Percentiles rank a stretch among this genome's conserved stretches.
Conservation (phyloP, 2,329 filamentous ascomycete genomes). For the Fusarium marasasianum region DNA sequence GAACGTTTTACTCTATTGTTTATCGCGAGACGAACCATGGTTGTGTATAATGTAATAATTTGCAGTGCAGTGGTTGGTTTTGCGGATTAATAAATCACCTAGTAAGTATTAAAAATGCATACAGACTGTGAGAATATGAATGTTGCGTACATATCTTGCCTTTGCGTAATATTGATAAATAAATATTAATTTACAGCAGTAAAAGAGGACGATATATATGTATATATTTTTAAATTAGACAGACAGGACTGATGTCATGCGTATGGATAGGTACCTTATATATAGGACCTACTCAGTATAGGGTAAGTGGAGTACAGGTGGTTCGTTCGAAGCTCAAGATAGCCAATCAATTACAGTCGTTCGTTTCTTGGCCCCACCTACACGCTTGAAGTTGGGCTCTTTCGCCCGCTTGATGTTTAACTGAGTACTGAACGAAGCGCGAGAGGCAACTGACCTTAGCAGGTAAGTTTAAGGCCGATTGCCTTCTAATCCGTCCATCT, state of each 20-base stretch:
- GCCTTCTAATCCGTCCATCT: conserved; percentile 17
- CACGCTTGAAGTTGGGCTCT: neutral
- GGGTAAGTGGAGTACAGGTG: no score
- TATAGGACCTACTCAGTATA: no score
- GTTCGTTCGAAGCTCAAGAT: no score
- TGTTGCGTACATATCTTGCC: neutral
- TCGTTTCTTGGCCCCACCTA: conserved; percentile 29
- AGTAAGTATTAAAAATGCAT: neutral
- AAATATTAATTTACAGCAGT: neutral
- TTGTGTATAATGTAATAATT: neutral
- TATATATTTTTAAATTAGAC: neutral
- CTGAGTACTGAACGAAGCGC: neutral
- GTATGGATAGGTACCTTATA: no score
- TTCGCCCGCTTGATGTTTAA: neutral
- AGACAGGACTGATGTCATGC: conserved; percentile 27
- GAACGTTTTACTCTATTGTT: neutral
- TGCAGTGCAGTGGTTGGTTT: neutral
- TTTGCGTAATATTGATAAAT: neutral
- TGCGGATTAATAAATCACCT: neutral
- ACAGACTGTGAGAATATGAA: neutral
- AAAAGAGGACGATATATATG: neutral
- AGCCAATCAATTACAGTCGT: conserved; percentile 38
- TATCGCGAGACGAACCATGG: conserved; percentile 13
- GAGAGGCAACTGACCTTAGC: neutral
- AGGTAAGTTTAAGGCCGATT: neutral